Evolutionary conservation across 768 basidiomycete genomes (phyloP), one percentile per base, ranked within the genome.

Genomic region (Artomyces pyxidatus): DNA sequence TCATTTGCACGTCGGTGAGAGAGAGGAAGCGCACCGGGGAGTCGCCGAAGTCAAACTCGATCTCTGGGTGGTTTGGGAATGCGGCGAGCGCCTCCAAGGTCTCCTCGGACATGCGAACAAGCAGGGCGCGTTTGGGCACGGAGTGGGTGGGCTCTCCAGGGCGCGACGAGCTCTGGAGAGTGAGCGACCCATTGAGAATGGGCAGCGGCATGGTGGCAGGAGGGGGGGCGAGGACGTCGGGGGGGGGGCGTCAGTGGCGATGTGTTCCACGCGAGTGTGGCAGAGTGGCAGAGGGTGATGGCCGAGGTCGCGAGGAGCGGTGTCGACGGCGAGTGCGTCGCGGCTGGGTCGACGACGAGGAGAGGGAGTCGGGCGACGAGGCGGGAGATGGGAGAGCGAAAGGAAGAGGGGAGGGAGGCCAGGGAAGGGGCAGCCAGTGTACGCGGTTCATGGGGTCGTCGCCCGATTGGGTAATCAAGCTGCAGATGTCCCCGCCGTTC

Each of bases 41-140:
- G 28, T 76, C 68, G 21, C 78, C 78, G 58, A 88, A 85, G 52
- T 81, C 74, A 51, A 88, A 75, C 35, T 80, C 67, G 60, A 88
- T 63, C 45, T 61, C 65, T 0, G 68, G 71, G 14, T 70, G 63
- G 30, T 70, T 70, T 43, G 70, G 70, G 25, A 63, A 64, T 0
- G 72, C 67, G 37, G 80, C 75, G 37, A 88, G 75, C 1, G 82
- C 81, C 48, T 85, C 80, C 51, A 88, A 70, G 0, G 83, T 79
- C 63, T 86, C 83, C 28, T 76, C 72, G 4, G 87, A 79, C 75
- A 89, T 73, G 49, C 85, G 81, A 35, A 89, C 75, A 43, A 89
- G 69, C 78, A 88, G 81, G 42, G 86, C 87, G 22, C 75, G 74
- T 69, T 85, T 87, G 11, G 80, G 79, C 51, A 75, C 78, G 3